A percentile compares a stretch with the other conserved stretches of the same genome.
Conservation (phyloP, 768 basidiomycete genomes). For the Tulasnella sp. region DNA sequence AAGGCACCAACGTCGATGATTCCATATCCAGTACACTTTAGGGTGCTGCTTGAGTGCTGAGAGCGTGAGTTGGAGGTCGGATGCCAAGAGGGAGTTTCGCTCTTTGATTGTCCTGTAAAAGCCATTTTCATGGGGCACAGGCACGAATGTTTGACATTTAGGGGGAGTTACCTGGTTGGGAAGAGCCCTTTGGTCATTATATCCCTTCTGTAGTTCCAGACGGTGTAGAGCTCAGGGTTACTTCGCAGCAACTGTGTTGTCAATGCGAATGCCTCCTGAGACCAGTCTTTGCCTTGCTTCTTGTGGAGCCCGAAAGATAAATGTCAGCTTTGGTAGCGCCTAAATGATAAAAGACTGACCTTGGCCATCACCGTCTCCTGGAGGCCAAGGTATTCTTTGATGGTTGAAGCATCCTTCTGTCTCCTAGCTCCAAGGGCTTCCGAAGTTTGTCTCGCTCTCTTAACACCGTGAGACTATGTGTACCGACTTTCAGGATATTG, state of each 20-base stretch:
- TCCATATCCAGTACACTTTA: constrained; percentile 99
- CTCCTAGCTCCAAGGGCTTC: constrained; percentile 57
- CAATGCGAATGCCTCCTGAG: constrained; percentile 59
- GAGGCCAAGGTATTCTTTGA: constrained; percentile 61
- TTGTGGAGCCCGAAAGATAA: constrained; percentile 25
- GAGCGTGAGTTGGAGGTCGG: constrained; percentile 75
- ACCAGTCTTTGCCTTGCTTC: constrained; percentile 63
- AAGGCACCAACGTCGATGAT: constrained; percentile 91
- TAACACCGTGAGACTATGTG: constrained; percentile 43
- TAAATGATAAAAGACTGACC: constrained; percentile 30
- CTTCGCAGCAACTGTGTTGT: constrained; percentile 66
- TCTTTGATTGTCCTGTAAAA: constrained; percentile 44
- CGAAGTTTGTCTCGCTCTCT: constrained; percentile 44
- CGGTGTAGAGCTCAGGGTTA: constrained; percentile 93
- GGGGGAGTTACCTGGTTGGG: constrained; percentile 38
- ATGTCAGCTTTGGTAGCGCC: not conserved
- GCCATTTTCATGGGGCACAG: not conserved
- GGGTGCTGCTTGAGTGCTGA: constrained; percentile 71
- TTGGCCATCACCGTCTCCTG: constrained; percentile 51
- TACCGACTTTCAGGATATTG: too few relatives aligned
- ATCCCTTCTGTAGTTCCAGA: constrained; percentile 87
- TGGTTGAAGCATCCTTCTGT: constrained; percentile 60
- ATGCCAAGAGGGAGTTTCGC: constrained; percentile 49
- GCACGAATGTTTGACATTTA: not conserved
- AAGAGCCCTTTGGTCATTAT: constrained; percentile 69